Evolutionary conservation across 2,329 filamentous ascomycete genomes (phyloP).

Genomic region (Cercospora brassicicola): DNA sequence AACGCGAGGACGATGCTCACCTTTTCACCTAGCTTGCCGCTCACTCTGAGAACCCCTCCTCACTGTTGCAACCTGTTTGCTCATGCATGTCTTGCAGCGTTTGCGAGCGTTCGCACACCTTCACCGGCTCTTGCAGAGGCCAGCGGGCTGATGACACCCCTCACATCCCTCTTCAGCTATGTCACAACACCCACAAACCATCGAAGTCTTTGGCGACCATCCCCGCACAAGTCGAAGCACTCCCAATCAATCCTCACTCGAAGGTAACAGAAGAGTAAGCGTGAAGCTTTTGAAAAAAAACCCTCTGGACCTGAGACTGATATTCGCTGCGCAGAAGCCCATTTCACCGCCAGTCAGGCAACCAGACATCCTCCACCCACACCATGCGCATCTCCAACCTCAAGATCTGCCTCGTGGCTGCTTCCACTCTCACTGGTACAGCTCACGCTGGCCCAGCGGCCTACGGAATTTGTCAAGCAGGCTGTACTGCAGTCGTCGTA

Average conservation of each 20-base stretch:
- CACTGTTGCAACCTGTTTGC: not conserved
- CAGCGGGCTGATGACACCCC: not conserved
- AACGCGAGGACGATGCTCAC: not conserved
- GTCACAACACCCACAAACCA: not conserved
- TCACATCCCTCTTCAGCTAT: not conserved
- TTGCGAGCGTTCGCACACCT: not conserved
- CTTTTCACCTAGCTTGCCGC: not conserved
- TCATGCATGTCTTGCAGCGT: not conserved
- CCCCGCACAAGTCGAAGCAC: not conserved
- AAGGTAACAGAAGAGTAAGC: not conserved
- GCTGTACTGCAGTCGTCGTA: conserved; percentile 48
- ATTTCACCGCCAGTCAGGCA: not conserved
- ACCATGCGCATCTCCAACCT: not conserved
- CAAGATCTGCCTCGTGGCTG: not conserved
- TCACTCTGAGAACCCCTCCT: not conserved
- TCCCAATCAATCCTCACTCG: not conserved
- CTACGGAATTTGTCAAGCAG: conserved; percentile 52
- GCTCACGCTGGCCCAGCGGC: conserved; percentile 38
- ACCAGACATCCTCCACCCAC: not conserved
- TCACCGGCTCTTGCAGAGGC: not conserved
- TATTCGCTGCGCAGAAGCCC: not conserved
- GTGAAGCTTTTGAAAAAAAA: too few relatives aligned
- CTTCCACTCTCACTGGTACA: not conserved
- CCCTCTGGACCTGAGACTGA: not conserved
- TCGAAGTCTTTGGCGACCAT: not conserved